Percentiles rank a stretch among this genome's conserved stretches.
These are phyloP conservation scores for Xanthoparmelia taractica DNA, from an alignment of 495 filamentous ascomycete species.

Conservation along the genomic window DNA sequence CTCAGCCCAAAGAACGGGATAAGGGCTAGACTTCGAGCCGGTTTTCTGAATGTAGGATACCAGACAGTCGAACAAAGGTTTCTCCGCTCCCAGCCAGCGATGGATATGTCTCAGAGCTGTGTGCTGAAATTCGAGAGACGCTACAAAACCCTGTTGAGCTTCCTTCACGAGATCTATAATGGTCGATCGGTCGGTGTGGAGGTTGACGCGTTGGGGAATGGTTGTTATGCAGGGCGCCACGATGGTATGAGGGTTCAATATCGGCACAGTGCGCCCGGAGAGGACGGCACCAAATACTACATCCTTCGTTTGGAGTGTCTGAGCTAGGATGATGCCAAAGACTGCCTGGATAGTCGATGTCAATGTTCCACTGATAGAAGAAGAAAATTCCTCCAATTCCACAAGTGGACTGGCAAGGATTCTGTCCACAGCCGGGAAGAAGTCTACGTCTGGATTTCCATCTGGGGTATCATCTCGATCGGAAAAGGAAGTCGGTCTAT, in stretches of 20 bases:
- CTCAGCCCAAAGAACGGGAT: conserved; percentile 28
- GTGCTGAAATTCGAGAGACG: conserved; percentile 40
- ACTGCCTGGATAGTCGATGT: conserved; percentile 36
- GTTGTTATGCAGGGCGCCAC: conserved; percentile 88
- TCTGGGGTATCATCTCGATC: conserved; percentile 13
- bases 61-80: conserved; percentile 38
- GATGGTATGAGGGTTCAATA: conserved; percentile 57
- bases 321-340: conserved; percentile 39
- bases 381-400: conserved; percentile 30
- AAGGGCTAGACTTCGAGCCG: not conserved
- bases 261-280: conserved; percentile 40
- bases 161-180: conserved; percentile 29
- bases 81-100: conserved; percentile 38
- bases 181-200: not conserved
- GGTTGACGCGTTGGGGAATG: conserved; percentile 56
- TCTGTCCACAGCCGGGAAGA: not conserved
- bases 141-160: conserved; percentile 37
- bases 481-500: conserved; percentile 22
- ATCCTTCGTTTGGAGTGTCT: conserved; percentile 33
- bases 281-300: conserved; percentile 40
- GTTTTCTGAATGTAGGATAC: conserved; percentile 32
- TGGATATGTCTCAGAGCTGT: conserved; percentile 41
- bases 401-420: conserved; percentile 18
- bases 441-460: not conserved
- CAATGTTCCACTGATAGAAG: conserved; percentile 31